A percentile compares a stretch with the other conserved stretches of the same genome.
Evolutionary conservation across 2,329 filamentous ascomycete species (phyloP).

Genomic region (Annulohypoxylon truncatum): DNA sequence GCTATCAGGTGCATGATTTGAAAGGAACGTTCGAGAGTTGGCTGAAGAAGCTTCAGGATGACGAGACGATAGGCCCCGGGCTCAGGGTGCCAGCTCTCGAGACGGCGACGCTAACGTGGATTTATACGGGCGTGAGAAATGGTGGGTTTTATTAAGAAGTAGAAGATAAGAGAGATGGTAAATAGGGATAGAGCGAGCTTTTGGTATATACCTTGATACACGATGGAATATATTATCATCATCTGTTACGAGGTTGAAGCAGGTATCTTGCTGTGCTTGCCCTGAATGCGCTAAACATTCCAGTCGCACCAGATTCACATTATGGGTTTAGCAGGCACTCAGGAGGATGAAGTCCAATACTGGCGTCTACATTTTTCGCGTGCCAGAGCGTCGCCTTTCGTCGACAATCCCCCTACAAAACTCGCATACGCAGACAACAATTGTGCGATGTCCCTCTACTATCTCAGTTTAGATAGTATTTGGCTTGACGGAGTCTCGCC

Average conservation of each 20-base stretch:
- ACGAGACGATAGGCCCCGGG: constrained; percentile 29
- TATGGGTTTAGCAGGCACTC: background rate
- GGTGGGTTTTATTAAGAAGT: constrained; percentile 21
- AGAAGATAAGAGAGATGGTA: background rate
- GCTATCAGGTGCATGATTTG: constrained; percentile 47
- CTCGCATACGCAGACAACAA: background rate
- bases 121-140: constrained; percentile 45
- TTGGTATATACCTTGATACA: constrained; percentile 3
- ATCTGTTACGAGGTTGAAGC: background rate
- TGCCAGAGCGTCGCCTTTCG: background rate
- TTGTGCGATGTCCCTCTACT: no score
- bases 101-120: constrained; percentile 50
- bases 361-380: background rate
- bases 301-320: background rate
- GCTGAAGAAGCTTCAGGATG: constrained; percentile 41
- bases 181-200: background rate
- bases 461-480: no score
- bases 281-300: background rate
- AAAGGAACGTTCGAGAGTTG: constrained; percentile 49
- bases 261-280: background rate
- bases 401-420: background rate
- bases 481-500: no score
- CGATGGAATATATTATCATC: background rate
- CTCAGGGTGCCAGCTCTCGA: constrained; percentile 45
- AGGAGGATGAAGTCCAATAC: background rate